These are phyloP conservation scores for Rhizophora mangle DNA, from an alignment of 345 rosid genomes.

Conservation along the genomic window DNA sequence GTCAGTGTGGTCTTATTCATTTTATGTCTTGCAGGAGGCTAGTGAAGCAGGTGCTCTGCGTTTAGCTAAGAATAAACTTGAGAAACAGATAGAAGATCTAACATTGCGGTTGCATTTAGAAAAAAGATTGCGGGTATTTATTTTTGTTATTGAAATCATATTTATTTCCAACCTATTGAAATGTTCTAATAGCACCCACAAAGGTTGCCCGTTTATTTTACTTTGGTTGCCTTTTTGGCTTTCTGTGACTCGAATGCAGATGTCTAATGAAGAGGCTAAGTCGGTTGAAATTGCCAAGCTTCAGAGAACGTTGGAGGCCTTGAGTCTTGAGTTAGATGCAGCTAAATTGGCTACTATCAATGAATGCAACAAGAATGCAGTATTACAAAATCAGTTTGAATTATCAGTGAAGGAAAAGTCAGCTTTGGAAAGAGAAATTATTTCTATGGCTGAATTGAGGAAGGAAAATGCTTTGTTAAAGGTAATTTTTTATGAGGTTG, in stretches of 20 bases:
- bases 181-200: background rate
- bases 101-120: constrained; percentile 89
- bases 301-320: constrained; percentile 62
- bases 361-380: constrained; percentile 84
- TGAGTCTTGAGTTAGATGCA: constrained; percentile 89
- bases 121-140: constrained; percentile 79
- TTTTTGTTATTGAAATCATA: constrained; percentile 19
- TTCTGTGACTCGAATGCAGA: constrained; percentile 44
- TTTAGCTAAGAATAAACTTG: constrained; percentile 88
- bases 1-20: constrained; percentile 6
- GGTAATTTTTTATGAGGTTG: constrained; percentile 40
- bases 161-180: constrained; percentile 5
- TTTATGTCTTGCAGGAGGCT: constrained; percentile 59
- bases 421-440: constrained; percentile 67
- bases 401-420: constrained; percentile 67
- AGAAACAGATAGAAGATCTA: constrained; percentile 89
- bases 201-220: background rate
- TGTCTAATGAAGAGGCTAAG: constrained; percentile 76
- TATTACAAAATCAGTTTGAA: constrained; percentile 77
- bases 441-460: constrained; percentile 57
- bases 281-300: constrained; percentile 69
- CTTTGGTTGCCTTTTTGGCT: background rate
- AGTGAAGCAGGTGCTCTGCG: constrained; percentile 95
- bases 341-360: constrained; percentile 80
- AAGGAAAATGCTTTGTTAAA: constrained; percentile 64